phyloP scores from a whole-genome alignment of 1,284 basidiomycete genomes.

The Pseudozyma hubeiensis region DNA sequence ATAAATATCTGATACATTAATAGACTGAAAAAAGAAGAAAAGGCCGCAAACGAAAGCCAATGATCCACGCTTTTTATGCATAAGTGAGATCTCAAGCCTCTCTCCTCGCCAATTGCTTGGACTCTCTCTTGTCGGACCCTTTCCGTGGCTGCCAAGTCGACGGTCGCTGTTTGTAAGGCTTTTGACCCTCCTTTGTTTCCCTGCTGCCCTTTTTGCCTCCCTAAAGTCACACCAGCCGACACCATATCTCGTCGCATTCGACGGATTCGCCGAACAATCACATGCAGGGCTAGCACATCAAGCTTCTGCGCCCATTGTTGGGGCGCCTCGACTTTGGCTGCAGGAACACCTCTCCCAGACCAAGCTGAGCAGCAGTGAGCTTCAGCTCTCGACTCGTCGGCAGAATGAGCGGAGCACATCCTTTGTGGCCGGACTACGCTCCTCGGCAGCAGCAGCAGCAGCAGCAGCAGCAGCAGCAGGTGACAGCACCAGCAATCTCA shows the following conservation, averaged over 20 bases:
- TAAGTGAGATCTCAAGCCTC: too few relatives aligned
- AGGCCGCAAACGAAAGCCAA: background rate
- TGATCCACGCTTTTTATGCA: too few relatives aligned
- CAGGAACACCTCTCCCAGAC: too few relatives aligned
- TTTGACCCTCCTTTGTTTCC: too few relatives aligned
- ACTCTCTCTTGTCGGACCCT: too few relatives aligned
- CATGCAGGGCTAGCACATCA: conserved; percentile 6
- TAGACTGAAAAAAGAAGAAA: background rate
- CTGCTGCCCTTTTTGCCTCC: too few relatives aligned
- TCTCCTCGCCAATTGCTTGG: too few relatives aligned
- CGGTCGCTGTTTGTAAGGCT: too few relatives aligned
- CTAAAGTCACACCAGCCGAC: conserved; percentile 6
- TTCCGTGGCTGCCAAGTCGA: too few relatives aligned
- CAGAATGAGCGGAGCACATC: conserved; percentile 21
- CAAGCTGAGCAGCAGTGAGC: too few relatives aligned
- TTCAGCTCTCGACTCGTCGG: background rate
- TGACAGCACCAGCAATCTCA: conserved; percentile 1
- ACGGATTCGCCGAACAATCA: background rate
- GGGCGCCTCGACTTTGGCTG: background rate
- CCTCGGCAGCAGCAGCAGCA: conserved; percentile 9
- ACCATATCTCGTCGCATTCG: background rate
- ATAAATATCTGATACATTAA: too few relatives aligned
- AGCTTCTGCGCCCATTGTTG: background rate
- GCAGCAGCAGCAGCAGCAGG: conserved; percentile 3
- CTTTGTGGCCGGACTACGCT: conserved; percentile 28